phyloP scores from a whole-genome alignment of 768 basidiomycete species.

The Psilocybe azurescens region DNA sequence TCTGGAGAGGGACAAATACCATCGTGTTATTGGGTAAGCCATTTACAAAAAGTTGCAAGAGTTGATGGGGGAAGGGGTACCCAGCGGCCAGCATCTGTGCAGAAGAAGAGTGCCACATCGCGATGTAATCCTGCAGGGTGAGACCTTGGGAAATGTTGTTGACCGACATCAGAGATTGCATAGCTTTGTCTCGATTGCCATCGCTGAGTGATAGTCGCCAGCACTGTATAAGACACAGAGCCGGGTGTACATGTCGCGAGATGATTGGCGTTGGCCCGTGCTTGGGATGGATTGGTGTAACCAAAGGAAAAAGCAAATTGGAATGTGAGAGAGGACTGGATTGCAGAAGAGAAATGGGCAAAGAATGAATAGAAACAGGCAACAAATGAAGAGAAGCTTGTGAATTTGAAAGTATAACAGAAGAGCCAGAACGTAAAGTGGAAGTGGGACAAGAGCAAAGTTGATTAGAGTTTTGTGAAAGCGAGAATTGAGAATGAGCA shows the following conservation, averaged over 20 bases:
- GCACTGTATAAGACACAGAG: not conserved
- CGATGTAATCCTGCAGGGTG: not conserved
- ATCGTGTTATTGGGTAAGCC: not conserved
- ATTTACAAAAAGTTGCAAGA: not conserved
- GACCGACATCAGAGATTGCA: not conserved
- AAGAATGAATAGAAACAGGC: too few relatives aligned
- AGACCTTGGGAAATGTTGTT: not conserved
- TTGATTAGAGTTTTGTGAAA: too few relatives aligned
- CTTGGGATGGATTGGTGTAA: too few relatives aligned
- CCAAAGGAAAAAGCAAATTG: too few relatives aligned
- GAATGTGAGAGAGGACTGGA: too few relatives aligned
- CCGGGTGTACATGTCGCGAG: not conserved
- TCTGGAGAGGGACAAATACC: not conserved
- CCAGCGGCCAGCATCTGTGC: conserved; percentile 3
- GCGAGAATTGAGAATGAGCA: too few relatives aligned
- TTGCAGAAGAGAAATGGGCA: too few relatives aligned
- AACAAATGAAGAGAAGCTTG: too few relatives aligned
- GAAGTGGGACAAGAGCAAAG: too few relatives aligned
- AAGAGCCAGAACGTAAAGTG: too few relatives aligned
- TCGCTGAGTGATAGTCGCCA: conserved; percentile 7
- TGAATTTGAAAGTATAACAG: too few relatives aligned
- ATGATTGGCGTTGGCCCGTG: not conserved
- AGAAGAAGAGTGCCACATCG: not conserved
- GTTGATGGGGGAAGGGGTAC: conserved; percentile 3
- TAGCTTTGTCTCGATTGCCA: not conserved